Evolutionary conservation across 306 rosid genomes (phyloP).

Genomic region (Elaeagnus macrophylla): DNA sequence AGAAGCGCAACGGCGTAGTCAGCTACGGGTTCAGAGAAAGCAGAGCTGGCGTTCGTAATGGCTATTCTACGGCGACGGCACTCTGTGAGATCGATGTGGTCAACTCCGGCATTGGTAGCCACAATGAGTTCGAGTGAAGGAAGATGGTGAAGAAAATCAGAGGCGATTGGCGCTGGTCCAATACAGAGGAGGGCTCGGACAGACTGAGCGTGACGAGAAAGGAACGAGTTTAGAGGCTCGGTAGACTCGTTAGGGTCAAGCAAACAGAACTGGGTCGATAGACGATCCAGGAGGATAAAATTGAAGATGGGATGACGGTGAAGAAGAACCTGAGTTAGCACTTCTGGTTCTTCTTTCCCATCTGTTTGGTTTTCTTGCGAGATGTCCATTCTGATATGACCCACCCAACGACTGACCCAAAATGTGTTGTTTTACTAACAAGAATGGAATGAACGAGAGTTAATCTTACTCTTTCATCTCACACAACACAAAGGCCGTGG

Average conservation of each 20-base stretch:
- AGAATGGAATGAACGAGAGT: too few relatives aligned
- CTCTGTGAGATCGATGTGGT: constrained; percentile 13
- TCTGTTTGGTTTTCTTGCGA: too few relatives aligned
- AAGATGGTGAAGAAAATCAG: neutral
- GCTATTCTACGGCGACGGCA: constrained; percentile 14
- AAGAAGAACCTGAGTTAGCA: constrained; percentile 1
- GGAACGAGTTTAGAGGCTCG: neutral
- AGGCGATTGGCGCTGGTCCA: neutral
- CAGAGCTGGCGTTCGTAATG: constrained; percentile 6
- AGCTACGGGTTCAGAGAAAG: constrained; percentile 6
- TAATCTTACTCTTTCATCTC: too few relatives aligned
- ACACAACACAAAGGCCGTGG: too few relatives aligned
- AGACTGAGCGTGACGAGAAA: neutral
- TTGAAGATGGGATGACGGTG: neutral
- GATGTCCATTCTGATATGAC: too few relatives aligned
- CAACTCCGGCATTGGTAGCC: constrained; percentile 8
- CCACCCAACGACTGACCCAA: too few relatives aligned
- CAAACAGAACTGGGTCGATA: neutral
- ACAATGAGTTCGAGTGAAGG: constrained; percentile 8
- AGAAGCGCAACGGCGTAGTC: constrained; percentile 17
- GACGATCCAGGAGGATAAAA: neutral
- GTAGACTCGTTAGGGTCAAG: constrained; percentile 1
- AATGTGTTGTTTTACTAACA: too few relatives aligned
- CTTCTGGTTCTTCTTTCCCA: too few relatives aligned
- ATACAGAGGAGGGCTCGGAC: neutral